These are phyloP conservation scores for Gremmenia infestans DNA, from an alignment of 2,329 filamentous ascomycete species.

Conservation along the genomic window DNA sequence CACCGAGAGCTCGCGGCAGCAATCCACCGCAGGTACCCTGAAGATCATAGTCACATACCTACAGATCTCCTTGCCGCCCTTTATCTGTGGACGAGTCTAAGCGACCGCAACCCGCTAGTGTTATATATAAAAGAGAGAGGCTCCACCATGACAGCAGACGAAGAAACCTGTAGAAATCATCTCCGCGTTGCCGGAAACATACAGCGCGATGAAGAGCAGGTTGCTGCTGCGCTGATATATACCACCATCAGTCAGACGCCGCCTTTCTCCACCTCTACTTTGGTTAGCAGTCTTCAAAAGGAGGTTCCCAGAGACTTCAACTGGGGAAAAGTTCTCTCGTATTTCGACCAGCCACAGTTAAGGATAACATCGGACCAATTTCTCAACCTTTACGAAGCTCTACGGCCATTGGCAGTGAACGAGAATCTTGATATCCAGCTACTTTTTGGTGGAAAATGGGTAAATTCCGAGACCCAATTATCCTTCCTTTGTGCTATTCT, in stretches of 20 bases:
- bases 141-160: slow-evolving; percentile 66
- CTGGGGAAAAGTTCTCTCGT: slow-evolving; percentile 67
- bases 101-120: slow-evolving; percentile 53
- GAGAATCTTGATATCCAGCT: slow-evolving; percentile 74
- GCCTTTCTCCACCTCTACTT: slow-evolving; percentile 45
- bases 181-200: slow-evolving; percentile 50
- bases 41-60: slow-evolving; percentile 57
- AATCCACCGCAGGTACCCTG: slow-evolving; percentile 57
- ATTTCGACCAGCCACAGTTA: slow-evolving; percentile 75
- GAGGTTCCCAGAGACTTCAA: slow-evolving; percentile 59
- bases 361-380: slow-evolving; percentile 78
- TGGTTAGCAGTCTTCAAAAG: slow-evolving; percentile 59
- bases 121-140: slow-evolving; percentile 71
- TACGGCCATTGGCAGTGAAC: slow-evolving; percentile 66
- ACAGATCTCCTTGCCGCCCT: slow-evolving; percentile 66
- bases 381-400: slow-evolving; percentile 70
- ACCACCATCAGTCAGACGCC: slow-evolving; percentile 54
- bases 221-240: slow-evolving; percentile 73
- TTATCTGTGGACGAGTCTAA: slow-evolving; percentile 62
- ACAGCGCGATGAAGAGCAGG: slow-evolving; percentile 73
- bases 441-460: slow-evolving; percentile 88
- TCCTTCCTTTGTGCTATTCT: slow-evolving; percentile 91
- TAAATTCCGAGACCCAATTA: slow-evolving; percentile 78
- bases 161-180: slow-evolving; percentile 58
- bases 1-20: slow-evolving; percentile 62